Evolutionary conservation across 176 grass and related monocot genomes (phyloP), one percentile per base, ranked within the genome.

Genomic region (Hsuehochloa calcarea): DNA sequence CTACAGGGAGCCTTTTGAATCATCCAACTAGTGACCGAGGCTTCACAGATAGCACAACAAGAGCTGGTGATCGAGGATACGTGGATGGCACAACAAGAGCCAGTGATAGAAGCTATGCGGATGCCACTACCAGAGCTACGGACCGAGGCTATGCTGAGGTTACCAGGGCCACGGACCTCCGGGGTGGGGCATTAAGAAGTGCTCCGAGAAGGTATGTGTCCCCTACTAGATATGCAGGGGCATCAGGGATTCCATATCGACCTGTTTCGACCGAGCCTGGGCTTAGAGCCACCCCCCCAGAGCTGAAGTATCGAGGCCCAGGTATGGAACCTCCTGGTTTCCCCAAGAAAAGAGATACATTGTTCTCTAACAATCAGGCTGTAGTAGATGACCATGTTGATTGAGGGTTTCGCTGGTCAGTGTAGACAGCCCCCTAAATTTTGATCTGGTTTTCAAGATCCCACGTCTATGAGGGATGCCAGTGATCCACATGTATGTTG

Each of bases 261-360:
- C 82, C 89, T 45, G 72, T 76, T 85, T 77, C 89, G 0, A n/a
- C 85, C 3, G 93, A 93, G 52, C 74, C 89, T 6, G 81, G 85
- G 75, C 79, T 92, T 87, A 85, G 92, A 84, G 82, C 68, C 31
- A 86, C 90, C 19, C 87, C 90, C 19, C 87, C 85, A n/a, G 93
- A 94, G 64, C 64, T 95, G 67, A 95, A 92, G 68, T 98, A 87
- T 81, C 83, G 96, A 74, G 93, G 93, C 23, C 95, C 94, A 83
- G 90, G 85, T 70, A 82, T 93, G 82, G 95, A 95, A 50, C 85
- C 95, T 65, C 71, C 88, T 58, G 95, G 93, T 73, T 95, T 98
- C 59, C 82, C 88, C 65, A 95, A 93, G 82, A 92, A 94, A 90
- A 90, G 96, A 74, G 96, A 95, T 2, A 6, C 83, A 41, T 70